Evolutionary conservation across 495 filamentous ascomycete genomes (phyloP), one percentile per base, ranked within the genome.

Genomic region (Hypomontagnella submonticulosa): DNA sequence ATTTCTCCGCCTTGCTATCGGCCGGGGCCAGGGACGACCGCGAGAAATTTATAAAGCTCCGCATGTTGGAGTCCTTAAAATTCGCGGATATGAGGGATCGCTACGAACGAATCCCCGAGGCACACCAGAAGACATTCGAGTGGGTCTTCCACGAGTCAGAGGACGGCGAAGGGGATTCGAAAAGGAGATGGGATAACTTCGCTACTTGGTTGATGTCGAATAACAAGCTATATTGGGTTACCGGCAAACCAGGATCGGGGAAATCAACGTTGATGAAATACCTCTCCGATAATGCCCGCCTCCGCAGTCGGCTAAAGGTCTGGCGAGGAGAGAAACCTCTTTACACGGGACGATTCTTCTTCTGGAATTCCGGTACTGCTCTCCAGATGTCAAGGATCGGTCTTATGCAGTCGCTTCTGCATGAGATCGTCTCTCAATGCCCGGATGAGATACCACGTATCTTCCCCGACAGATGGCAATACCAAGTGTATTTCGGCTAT

Each of bases 191-290:
- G 11, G 36, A 54, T 38, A 18, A 46, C n/a, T n/a, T n/a, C 10
- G 34, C 9, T 12, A 38, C n/a, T 20, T 67, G 63, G 63, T 50
- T 67, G 0, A 34, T 10, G 1, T 2, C 18, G 23, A 15, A 27
- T 1, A 9, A 41, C 15, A 61, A 64, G 4, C 49, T 75, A 2
- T 77, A 71, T 44, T 80, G 76, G 76, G 42, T 80, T 3, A 67
- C 65, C 0, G 79, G 79, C 1, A 78, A 78, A 56, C 61, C 75
- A 0, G 77, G 73, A 2, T 77, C 71, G 1, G 76, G 76, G 0
- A 80, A 80, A 53, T 79, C 76, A 1, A 79, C 76, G 1, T 57
- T 81, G 9, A 80, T 79, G 77, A 75, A 73, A 30, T 78, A 66
- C 23, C 15, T 80, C 0, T 50, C 63, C 2, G 60, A 71, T 15